These are phyloP conservation scores for Pugionium dolabratum DNA, from an alignment of 345 rosid species.

Conservation along the genomic window DNA sequence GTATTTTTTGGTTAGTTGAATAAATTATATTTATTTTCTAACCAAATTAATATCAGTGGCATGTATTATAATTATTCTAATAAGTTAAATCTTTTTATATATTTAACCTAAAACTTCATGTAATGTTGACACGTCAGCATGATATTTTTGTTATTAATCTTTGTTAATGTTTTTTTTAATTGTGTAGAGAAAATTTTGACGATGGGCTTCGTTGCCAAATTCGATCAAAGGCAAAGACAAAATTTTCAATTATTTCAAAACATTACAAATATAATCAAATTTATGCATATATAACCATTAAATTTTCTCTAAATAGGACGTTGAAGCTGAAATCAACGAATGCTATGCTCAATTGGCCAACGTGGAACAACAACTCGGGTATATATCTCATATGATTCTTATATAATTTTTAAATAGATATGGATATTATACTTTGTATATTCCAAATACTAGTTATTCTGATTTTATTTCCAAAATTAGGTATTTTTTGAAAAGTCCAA, in stretches of 20 bases:
- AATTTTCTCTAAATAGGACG: slow-evolving; percentile 18
- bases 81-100: too few species aligned
- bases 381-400: slow-evolving; percentile 14
- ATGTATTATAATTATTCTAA: too few species aligned
- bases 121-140: too few species aligned
- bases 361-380: slow-evolving; percentile 21
- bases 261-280: neutral
- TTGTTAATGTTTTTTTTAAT: too few species aligned
- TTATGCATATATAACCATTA: neutral
- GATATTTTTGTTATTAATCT: too few species aligned
- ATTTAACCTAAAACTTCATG: too few species aligned
- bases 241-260: neutral
- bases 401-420: neutral
- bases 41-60: too few species aligned
- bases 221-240: slow-evolving; percentile 17
- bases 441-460: neutral
- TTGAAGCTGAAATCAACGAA: slow-evolving; percentile 10
- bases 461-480: slow-evolving; percentile 7
- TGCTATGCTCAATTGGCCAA: neutral
- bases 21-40: too few species aligned
- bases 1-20: too few species aligned
- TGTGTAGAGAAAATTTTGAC: slow-evolving; percentile 5
- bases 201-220: neutral
- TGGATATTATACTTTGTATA: neutral
- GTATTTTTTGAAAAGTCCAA: slow-evolving; percentile 16